Evolutionary conservation across 345 rosid species (phyloP), one percentile per base, ranked within the genome.

Genomic region (Salix koriyanagi): DNA sequence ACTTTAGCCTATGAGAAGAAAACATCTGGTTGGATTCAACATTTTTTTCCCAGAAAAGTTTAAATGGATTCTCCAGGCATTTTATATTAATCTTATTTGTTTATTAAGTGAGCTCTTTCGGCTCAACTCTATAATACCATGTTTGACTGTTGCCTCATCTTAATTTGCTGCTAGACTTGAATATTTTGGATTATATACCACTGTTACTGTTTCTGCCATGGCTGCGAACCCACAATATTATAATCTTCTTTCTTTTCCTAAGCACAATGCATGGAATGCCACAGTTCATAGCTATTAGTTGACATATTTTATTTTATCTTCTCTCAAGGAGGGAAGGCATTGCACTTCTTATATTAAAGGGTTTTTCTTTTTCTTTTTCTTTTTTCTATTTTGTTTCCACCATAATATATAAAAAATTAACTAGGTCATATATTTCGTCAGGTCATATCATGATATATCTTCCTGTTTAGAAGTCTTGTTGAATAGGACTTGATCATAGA

Each of bases 71-170:
- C 69, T 26, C 14, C 10, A 44, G 8, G 30, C 32, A 10, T 39
- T 76, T 39, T 60, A 70, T 44, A 60, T 56, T 70, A 25, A 70
- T 44, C 48, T 46, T 69, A 67, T n/a, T 68, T 67, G 21, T 37
- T 54, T 32, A 32, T 65, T 52, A 36, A 70, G 25, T 9, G 75
- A 46, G 74, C 44, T 21, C 30, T 65, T 67, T 23, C 36, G 36
- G 39, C 72, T 65, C 72, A 3, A 74, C 46, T 48, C 28, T 65
- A 41, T 41, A n/a, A 32, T 65, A 48, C 30, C 28, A 18, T 42
- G 39, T 30, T 41, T 10, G 36, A 46, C 7, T 46, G 19, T 66
- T 2, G 6, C 23, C 46, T 66, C 36, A 32, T 66, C 41, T 66
- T 58, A 11, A 58, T 58, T 18, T 58, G 21, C 65, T 56, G 75